Percentiles rank a stretch among this genome's conserved stretches.
Conservation (phyloP, 176 grass and related monocot genomes). For the Secale cereale region DNA sequence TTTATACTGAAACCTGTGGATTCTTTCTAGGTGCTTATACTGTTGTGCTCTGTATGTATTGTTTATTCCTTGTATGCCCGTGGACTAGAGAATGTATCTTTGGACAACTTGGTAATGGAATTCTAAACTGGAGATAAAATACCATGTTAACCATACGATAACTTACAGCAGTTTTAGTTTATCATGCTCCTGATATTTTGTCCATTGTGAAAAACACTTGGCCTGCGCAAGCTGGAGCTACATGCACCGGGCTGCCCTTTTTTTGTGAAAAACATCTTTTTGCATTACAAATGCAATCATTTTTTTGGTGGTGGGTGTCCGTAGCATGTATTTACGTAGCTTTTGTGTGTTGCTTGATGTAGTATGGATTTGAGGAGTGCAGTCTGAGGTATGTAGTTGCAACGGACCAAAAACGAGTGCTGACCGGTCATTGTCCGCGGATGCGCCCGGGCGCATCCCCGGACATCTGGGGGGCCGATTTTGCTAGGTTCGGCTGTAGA, state of each 20-base stretch:
- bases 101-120: not conserved
- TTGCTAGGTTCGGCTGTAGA: not conserved
- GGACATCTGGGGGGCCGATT: not conserved
- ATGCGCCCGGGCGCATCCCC: too few species aligned
- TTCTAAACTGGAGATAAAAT: not conserved
- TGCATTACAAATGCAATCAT: not conserved
- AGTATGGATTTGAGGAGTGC: too few species aligned
- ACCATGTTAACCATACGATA: not conserved
- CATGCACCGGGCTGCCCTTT: too few species aligned
- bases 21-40: not conserved
- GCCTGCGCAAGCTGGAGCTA: too few species aligned
- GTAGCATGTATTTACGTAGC: too few species aligned
- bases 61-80: constrained; percentile 9
- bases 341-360: too few species aligned
- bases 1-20: not conserved
- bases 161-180: not conserved
- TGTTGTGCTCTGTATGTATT: not conserved
- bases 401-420: too few species aligned
- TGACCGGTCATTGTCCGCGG: too few species aligned
- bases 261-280: not conserved
- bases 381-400: too few species aligned
- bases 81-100: not conserved
- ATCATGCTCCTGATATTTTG: not conserved
- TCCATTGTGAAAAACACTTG: not conserved
- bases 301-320: not conserved